These are phyloP conservation scores for Cafeteria roenbergensis DNA, from an alignment of 108 stramenopile genomes.

Conservation along the genomic window DNA sequence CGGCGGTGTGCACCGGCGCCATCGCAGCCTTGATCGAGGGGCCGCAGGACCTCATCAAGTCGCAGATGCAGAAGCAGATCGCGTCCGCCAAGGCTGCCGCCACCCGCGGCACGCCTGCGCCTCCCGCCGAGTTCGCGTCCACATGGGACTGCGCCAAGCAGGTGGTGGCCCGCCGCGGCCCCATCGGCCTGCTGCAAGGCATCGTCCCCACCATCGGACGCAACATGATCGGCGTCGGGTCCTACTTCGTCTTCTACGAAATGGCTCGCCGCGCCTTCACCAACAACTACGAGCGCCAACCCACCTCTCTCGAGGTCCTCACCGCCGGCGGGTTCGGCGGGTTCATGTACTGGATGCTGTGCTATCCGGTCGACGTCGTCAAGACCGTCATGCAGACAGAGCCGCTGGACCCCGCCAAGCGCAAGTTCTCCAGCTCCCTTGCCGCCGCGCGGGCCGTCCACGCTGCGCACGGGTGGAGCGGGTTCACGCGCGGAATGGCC, in stretches of 20 bases:
- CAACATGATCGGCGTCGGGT: not conserved
- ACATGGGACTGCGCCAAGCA: not conserved
- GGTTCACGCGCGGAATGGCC: not conserved
- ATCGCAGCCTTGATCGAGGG: not conserved
- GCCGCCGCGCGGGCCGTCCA: not conserved
- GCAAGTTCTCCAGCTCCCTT: not conserved
- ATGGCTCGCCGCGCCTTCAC: not conserved
- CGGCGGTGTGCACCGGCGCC: not conserved
- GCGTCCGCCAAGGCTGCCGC: not conserved
- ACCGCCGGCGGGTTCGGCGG: not conserved
- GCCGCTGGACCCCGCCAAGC: not conserved
- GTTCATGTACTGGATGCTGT: not conserved
- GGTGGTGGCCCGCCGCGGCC: not conserved
- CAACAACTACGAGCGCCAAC: not conserved
- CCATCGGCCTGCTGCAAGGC: not conserved
- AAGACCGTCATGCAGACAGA: conserved; percentile 3
- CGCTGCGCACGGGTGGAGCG: not conserved
- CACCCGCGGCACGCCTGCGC: too few species aligned
- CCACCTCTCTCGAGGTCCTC: not conserved
- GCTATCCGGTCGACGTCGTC: not conserved
- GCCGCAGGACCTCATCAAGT: not conserved
- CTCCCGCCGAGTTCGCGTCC: not conserved
- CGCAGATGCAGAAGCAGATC: not conserved
- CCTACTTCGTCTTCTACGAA: not conserved
- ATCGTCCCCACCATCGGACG: not conserved